Conservation (phyloP, 768 basidiomycete genomes). For the Tylopilus sp. region DNA sequence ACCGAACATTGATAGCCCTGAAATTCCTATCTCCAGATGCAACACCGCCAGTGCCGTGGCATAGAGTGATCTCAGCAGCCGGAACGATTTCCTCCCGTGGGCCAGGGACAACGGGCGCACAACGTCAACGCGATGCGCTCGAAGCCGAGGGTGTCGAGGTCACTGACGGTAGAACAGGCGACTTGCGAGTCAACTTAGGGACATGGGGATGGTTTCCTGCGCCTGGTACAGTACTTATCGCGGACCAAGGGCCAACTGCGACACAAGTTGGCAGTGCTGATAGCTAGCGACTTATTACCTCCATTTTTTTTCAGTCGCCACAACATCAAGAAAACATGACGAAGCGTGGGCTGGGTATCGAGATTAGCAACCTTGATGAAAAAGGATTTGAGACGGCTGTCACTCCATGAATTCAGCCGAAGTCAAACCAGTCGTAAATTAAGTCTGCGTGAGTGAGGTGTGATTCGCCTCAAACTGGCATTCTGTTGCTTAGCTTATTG, state of each 20-base stretch:
- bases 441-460: conserved; percentile 46
- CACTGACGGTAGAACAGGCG: conserved; percentile 49
- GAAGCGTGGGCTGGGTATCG: conserved; percentile 72
- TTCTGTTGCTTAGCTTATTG: no score
- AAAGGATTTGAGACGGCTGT: conserved; percentile 53
- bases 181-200: conserved; percentile 53
- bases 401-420: no score
- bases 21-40: conserved; percentile 64
- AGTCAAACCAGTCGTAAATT: conserved; percentile 64
- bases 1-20: conserved; percentile 49
- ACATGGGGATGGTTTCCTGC: conserved; percentile 69
- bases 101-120: conserved; percentile 77
- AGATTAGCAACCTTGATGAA: conserved; percentile 66
- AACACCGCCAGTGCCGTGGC: conserved; percentile 74
- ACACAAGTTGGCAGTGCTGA: not conserved
- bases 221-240: conserved; percentile 22
- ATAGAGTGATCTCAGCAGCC: conserved; percentile 68
- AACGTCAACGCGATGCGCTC: conserved; percentile 69
- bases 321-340: conserved; percentile 26
- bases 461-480: no score
- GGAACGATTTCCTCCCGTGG: conserved; percentile 81
- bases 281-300: not conserved
- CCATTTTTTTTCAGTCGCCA: no score
- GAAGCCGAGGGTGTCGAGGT: conserved; percentile 85
- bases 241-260: not conserved